A percentile compares a stretch with the other conserved stretches of the same genome.
Evolutionary conservation across 805 yeast species (phyloP).

Genomic region (Yarrowia porcina): DNA sequence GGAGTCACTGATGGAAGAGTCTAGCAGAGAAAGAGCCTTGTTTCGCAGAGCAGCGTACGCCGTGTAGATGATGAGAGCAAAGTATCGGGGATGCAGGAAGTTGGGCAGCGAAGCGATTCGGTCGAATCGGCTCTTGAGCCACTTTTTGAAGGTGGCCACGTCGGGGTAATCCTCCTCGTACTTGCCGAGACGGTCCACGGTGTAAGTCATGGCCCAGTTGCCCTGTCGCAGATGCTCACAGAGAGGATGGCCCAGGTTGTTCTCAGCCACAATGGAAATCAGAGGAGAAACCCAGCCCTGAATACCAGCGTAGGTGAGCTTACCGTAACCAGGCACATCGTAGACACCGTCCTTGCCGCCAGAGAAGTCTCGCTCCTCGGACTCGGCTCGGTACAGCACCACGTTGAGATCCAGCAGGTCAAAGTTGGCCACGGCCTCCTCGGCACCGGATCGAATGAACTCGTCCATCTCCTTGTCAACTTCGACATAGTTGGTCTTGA

Average conservation of each 20-base stretch:
- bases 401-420: conserved; percentile 69
- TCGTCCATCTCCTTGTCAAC: conserved; percentile 65
- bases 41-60: conserved; percentile 79
- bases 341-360: conserved; percentile 72
- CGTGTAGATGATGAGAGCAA: conserved; percentile 74
- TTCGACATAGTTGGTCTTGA: conserved; percentile 64
- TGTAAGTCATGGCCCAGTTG: conserved; percentile 82
- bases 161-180: conserved; percentile 49
- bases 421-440: conserved; percentile 63
- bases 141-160: conserved; percentile 55
- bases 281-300: conserved; percentile 87
- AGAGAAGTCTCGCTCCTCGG: conserved; percentile 82
- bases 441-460: conserved; percentile 69
- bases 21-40: conserved; percentile 58
- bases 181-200: conserved; percentile 57
- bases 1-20: conserved; percentile 52
- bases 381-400: conserved; percentile 70
- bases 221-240: conserved; percentile 80
- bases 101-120: conserved; percentile 67
- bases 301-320: conserved; percentile 79
- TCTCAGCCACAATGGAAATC: conserved; percentile 56
- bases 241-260: conserved; percentile 80
- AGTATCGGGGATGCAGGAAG: conserved; percentile 80
- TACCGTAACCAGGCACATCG: conserved; percentile 68
- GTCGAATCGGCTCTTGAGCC: conserved; percentile 66